Conservation (phyloP, 2,329 filamentous ascomycete genomes). For the Curvularia sp. region DNA sequence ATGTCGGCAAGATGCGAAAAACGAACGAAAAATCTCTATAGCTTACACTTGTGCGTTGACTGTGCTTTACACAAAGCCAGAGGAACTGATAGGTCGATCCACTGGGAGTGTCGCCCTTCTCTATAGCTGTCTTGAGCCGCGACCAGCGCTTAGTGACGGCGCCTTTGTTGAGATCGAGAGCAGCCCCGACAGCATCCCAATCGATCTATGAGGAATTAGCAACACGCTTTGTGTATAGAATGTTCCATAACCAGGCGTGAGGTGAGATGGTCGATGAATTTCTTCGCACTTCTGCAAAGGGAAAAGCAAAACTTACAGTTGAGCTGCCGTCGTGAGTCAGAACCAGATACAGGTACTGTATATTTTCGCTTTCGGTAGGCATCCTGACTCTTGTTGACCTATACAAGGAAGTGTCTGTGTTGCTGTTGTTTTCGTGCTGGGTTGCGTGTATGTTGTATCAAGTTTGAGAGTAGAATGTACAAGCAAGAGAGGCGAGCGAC, state of each 20-base stretch:
- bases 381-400: conserved; percentile 26
- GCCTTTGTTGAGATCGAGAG: conserved; percentile 35
- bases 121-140: conserved; percentile 40
- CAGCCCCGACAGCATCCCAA: conserved; percentile 34
- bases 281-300: neutral
- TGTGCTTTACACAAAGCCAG: conserved; percentile 43
- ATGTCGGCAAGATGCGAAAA: neutral
- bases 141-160: conserved; percentile 46
- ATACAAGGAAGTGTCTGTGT: neutral
- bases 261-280: neutral
- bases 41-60: conserved; percentile 32
- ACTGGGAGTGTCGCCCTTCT: conserved; percentile 26
- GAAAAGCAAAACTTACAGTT: conserved; percentile 20
- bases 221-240: neutral
- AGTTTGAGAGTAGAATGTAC: neutral
- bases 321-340: conserved; percentile 37
- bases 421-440: neutral
- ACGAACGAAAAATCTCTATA: no score
- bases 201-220: conserved; percentile 39
- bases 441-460: neutral
- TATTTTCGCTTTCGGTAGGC: conserved; percentile 41
- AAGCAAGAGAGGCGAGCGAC: conserved; percentile 8
- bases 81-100: conserved; percentile 33
- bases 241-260: neutral
- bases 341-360: conserved; percentile 41